Evolutionary conservation across 2,329 filamentous ascomycete genomes (phyloP).

Genomic region (Laburnicola sp.): DNA sequence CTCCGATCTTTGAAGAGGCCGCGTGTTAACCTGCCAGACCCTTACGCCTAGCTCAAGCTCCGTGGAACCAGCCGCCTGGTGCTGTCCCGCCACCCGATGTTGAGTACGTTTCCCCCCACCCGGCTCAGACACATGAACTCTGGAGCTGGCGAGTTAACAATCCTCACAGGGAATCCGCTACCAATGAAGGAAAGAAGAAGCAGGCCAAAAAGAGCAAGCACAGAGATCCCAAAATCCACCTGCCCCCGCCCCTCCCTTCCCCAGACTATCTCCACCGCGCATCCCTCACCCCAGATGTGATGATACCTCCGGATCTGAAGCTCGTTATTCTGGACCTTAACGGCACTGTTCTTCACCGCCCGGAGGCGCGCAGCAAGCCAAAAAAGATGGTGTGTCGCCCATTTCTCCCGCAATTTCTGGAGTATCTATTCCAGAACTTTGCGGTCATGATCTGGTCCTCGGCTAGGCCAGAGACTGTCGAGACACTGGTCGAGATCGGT

Average conservation of each 20-base stretch:
- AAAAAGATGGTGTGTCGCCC: conserved; percentile 68
- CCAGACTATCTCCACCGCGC: conserved; percentile 63
- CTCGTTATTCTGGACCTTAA: conserved; percentile 92
- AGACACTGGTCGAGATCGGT: conserved; percentile 66
- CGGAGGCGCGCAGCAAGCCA: conserved; percentile 44
- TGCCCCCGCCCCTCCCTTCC: conserved; percentile 62
- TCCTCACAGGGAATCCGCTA: conserved; percentile 13
- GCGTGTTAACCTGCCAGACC: too few relatives aligned
- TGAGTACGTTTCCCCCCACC: background rate
- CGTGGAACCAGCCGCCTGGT: background rate
- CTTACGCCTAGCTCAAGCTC: too few relatives aligned
- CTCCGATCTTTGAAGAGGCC: too few relatives aligned
- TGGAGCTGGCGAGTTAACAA: conserved; percentile 28
- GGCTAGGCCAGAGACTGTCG: conserved; percentile 73
- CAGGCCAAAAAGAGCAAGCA: conserved; percentile 8
- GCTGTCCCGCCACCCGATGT: too few relatives aligned
- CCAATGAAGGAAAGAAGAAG: background rate
- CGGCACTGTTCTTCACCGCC: conserved; percentile 81
- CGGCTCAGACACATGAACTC: conserved; percentile 6
- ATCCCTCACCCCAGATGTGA: conserved; percentile 30
- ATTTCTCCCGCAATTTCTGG: conserved; percentile 68
- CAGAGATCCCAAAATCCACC: conserved; percentile 31
- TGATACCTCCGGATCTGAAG: conserved; percentile 61
- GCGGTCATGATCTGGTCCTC: conserved; percentile 90
- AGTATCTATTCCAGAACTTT: conserved; percentile 74